Base-by-base conservation (phyloP, 2,329 filamentous ascomycete species). In the Aspergillus unguis region DNA sequence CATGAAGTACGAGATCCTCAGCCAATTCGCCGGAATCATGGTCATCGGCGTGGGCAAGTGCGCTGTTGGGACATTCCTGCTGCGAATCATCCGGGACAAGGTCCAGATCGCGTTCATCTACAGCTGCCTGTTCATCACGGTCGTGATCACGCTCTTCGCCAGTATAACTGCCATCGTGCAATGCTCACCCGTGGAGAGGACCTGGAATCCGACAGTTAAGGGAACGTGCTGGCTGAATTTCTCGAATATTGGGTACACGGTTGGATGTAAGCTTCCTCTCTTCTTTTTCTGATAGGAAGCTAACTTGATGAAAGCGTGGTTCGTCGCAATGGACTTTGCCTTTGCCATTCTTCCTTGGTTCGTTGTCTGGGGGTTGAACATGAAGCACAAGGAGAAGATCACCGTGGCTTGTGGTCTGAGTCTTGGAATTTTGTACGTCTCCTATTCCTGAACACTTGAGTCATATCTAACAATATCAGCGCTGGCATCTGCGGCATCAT, bases 301-400 rank as follows among this genome's bases (percentile, higher is more conserved):
- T 43, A 5, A 43, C 40, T 29, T 43, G 27, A 0, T 31, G n/a
- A 1, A 26, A 43, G 41, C 43, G 5, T 45, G 43, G 59, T 62
- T 62, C 11, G 57, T 62, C n/a, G 59, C 55, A 6, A 58, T 54
- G 29, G 60, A 64, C 36, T 58, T 62, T 37, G 55, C 56, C 23
- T 61, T 63, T 50, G 61, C 60, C 2, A 62, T 61, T 33, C 60
- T 77, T 4, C 75, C 76, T 0, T 78, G 76, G 74, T 63, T 74
- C 1, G 65, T 77, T 6, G 69, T 77, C 25, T 76, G 75, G 72
- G 67, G 69, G 0, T 54, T 77, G 6, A 71, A 74, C 31, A 77
- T 78, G 73, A 71, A 72, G 10, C 68, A 61, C n/a, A 66, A 72
- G 11, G 75, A 78, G 38, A 77, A 76, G 60, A 65, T 76, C 26